phyloP scores from a whole-genome alignment of 441 rosid genomes.

The Euphorbia celastroides region DNA sequence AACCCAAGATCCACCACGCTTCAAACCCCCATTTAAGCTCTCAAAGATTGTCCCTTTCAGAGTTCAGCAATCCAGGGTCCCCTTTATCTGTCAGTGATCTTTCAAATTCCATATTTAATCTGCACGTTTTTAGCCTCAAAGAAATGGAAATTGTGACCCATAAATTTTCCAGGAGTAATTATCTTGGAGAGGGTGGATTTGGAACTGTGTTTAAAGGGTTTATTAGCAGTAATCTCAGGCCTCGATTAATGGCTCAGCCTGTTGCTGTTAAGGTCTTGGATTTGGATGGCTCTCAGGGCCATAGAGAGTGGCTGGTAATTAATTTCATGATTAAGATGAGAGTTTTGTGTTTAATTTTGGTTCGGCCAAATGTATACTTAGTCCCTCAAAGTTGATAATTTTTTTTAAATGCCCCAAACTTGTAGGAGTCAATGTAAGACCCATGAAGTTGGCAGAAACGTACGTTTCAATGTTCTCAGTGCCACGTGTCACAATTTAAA shows the following conservation, averaged over 20 bases:
- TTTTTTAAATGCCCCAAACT: too few relatives aligned
- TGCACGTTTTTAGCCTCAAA: conserved; percentile 44
- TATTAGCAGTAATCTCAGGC: conserved; percentile 52
- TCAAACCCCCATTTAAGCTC: conserved; percentile 35
- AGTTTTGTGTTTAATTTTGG: too few relatives aligned
- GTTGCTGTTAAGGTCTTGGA: conserved; percentile 47
- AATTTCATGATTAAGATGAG: too few relatives aligned
- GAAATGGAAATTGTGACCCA: conserved; percentile 48
- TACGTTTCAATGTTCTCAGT: too few relatives aligned
- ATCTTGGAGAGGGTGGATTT: conserved; percentile 79
- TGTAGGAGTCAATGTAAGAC: too few relatives aligned
- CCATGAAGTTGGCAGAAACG: too few relatives aligned
- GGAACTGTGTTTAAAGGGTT: conserved; percentile 82
- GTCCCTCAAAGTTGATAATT: too few relatives aligned
- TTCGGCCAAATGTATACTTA: too few relatives aligned
- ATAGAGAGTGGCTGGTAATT: conserved; percentile 48
- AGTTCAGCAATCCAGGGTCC: conserved; percentile 56
- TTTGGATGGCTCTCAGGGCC: conserved; percentile 49
- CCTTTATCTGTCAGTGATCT: conserved; percentile 37
- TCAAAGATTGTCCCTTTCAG: conserved; percentile 51
- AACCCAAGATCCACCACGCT: conserved; percentile 13
- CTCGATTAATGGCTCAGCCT: conserved; percentile 58
- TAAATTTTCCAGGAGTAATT: conserved; percentile 44
- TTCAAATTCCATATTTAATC: conserved; percentile 36
- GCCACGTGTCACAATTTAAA: too few relatives aligned